Evolutionary conservation across 1,284 basidiomycete species (phyloP).

Genomic region (Cutaneotrichosporon dermatis): DNA sequence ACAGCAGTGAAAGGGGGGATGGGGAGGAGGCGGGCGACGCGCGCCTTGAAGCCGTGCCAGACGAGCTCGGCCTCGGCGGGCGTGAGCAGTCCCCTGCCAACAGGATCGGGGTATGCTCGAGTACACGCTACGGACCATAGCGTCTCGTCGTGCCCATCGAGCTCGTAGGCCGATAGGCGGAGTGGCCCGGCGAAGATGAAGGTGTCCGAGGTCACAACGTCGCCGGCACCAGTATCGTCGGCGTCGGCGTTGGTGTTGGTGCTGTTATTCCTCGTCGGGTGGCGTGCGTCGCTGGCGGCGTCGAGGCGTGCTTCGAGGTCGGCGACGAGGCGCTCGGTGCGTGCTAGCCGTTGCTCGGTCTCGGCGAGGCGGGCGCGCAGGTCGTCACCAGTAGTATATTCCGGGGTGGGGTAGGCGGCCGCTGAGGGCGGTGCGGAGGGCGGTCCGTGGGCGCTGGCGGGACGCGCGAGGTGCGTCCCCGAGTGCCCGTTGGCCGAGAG

Average conservation of each 20-base stretch:
- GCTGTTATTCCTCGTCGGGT: background rate
- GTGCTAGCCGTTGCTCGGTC: constrained; percentile 12
- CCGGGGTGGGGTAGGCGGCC: background rate
- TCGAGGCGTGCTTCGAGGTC: background rate
- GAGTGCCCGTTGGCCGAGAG: no score
- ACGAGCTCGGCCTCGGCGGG: constrained; percentile 26
- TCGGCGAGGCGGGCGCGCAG: constrained; percentile 14
- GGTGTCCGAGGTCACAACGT: no score
- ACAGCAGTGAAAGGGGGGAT: constrained; percentile 30
- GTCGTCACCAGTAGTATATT: background rate
- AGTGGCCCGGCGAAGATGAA: constrained; percentile 10
- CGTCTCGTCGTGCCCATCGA: constrained; percentile 21
- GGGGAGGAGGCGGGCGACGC: constrained; percentile 27
- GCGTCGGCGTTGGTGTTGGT: background rate
- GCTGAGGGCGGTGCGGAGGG: background rate
- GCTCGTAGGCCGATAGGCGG: constrained; percentile 3
- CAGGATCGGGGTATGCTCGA: constrained; percentile 22
- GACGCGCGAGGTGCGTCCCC: no score
- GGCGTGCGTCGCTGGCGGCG: background rate
- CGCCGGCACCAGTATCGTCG: background rate
- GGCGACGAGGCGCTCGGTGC: constrained; percentile 7
- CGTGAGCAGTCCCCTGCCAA: constrained; percentile 17
- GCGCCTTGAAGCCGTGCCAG: constrained; percentile 34
- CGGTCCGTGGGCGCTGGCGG: no score
- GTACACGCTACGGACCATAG: constrained; percentile 16